Conservation (phyloP, 78 protist genomes). For the Dictyostelium citrinum region DNA sequence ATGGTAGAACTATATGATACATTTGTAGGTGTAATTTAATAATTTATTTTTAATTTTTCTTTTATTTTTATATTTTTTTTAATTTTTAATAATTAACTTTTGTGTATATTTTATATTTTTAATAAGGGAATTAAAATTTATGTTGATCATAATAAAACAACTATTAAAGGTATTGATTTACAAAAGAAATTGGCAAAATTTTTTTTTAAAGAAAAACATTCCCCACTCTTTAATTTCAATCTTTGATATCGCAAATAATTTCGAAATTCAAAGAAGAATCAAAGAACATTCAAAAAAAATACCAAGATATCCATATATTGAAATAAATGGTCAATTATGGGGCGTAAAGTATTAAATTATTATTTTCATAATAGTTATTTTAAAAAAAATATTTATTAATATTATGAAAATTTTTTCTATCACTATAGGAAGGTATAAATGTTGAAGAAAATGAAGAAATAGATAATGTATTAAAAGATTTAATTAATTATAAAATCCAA, state of each 20-base stretch:
- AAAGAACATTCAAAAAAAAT: constrained; percentile 46
- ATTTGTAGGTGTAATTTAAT: background rate
- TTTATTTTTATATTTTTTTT: too few species aligned
- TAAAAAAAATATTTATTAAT: background rate
- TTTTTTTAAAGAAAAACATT: constrained; percentile 20
- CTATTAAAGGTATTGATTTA: constrained; percentile 48
- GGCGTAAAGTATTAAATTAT: constrained; percentile 40
- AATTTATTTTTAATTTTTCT: too few species aligned
- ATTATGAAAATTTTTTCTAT: too few species aligned
- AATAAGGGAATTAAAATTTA: constrained; percentile 60
- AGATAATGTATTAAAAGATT: background rate
- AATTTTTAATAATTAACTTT: too few species aligned
- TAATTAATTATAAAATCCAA: background rate
- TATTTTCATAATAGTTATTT: background rate
- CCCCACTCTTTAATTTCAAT: constrained; percentile 38
- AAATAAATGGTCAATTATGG: constrained; percentile 63
- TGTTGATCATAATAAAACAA: constrained; percentile 70
- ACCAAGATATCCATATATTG: constrained; percentile 75
- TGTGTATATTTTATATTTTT: too few species aligned
- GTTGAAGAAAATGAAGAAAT: constrained; percentile 17
- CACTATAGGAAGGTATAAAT: constrained; percentile 31
- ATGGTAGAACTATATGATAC: constrained; percentile 13
- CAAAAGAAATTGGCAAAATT: constrained; percentile 27
- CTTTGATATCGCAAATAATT: constrained; percentile 62
- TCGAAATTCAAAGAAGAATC: constrained; percentile 46